Evolutionary conservation across 164 flowering plant genomes (phyloP), one percentile per base, ranked within the genome.

Genomic region (Chloranthus sessilifolius): DNA sequence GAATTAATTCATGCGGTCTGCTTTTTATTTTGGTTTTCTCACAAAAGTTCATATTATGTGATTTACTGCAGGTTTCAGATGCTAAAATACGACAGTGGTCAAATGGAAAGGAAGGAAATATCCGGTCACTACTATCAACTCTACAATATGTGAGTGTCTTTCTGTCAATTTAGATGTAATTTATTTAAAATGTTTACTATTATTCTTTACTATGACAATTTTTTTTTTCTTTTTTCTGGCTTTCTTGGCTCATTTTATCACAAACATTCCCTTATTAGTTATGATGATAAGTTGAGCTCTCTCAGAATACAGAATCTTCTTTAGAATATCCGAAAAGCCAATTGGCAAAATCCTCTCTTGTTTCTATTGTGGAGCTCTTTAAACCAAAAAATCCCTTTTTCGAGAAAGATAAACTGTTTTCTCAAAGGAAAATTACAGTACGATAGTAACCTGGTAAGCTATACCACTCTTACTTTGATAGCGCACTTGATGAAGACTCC

Each of bases 111-210:
- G 85, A 82, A 71, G 82, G 79, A 61, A 90, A 84, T 60, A 86
- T 90, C 23, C 90, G 97, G 16, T 84, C 97, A 1, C 68, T 86
- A 48, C 67, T 90, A 15, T 80, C 97, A 47, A 90, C 97, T 52
- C 61, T 90, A 52, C 97, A 90, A 74, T 81, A 71, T 63, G 97
- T 89, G 63, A 74, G 90, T 60, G 33, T 23, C 11, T 2, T 40
- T 50, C 27, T 27, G 26, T 5, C 22, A 27, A 14, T 17, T 16
- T 22, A 12, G 47, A 22, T 14, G 11, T 19, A 17, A 26, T n/a
- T 14, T 43, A 22, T 11, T 17, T 15, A 7, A 21, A 3, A 15
- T 19, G 10, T n/a, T n/a, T n/a, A n/a, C n/a, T n/a, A 8, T 19
- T 19, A 7, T 43, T 23, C 12, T 7, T 7, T 33, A 7, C 36